These are phyloP conservation scores for Irpex sp. DNA, from an alignment of 1,284 basidiomycete species.

Conservation along the genomic window DNA sequence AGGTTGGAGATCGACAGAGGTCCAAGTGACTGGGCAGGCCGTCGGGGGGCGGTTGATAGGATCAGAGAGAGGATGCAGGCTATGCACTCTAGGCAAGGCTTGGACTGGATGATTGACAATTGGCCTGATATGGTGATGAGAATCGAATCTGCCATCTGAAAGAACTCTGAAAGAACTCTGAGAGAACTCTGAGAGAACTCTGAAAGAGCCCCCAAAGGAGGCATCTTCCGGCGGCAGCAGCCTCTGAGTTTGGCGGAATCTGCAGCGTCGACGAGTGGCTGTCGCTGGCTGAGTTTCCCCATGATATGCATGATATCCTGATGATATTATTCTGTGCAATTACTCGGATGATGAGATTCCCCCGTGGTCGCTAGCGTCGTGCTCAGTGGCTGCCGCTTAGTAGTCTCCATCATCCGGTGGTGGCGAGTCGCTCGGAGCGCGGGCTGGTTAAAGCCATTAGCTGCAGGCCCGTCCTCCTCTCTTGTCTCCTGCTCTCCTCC, in stretches of 20 bases:
- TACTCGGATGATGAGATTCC: too few species aligned
- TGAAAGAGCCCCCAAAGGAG: too few species aligned
- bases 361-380: neutral
- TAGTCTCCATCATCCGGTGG: neutral
- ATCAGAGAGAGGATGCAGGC: neutral
- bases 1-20: too few species aligned
- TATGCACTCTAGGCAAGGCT: neutral
- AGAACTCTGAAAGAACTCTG: neutral
- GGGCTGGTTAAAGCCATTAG: neutral
- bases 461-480: neutral
- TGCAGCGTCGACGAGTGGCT: neutral
- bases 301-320: too few species aligned
- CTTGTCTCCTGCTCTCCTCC: neutral
- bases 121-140: neutral
- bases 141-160: neutral
- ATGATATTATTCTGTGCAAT: too few species aligned
- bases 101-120: neutral
- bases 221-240: too few species aligned
- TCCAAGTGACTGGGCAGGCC: neutral
- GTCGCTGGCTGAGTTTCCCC: too few species aligned
- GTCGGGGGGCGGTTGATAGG: neutral
- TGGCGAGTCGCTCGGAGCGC: slow-evolving; percentile 6
- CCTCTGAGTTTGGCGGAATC: too few species aligned
- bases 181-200: neutral
- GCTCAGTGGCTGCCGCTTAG: neutral